phyloP scores from a whole-genome alignment of 2,329 filamentous ascomycete species.

The Penicillium sp. region DNA sequence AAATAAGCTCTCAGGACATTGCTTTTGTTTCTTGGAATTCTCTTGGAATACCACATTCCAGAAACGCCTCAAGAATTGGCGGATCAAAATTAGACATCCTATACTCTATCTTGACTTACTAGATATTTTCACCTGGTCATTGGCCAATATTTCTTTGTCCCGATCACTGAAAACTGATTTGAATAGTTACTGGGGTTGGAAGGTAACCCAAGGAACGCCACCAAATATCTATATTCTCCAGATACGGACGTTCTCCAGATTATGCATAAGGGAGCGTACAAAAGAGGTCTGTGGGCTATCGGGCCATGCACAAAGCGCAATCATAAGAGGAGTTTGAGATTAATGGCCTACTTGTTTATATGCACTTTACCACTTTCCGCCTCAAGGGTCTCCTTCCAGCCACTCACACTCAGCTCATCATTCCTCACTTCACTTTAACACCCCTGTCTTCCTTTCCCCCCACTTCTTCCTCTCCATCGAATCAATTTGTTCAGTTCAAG shows the following conservation, averaged over 20 bases:
- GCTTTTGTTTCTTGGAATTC: background rate
- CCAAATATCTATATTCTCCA: background rate
- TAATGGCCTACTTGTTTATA: background rate
- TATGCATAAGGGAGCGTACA: background rate
- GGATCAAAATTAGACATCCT: background rate
- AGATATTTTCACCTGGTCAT: background rate
- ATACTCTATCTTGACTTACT: background rate
- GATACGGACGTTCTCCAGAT: background rate
- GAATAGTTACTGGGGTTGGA: background rate
- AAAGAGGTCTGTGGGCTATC: background rate
- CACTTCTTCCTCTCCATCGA: background rate
- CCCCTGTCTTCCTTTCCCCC: background rate
- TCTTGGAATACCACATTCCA: background rate
- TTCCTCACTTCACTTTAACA: background rate
- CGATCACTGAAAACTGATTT: background rate
- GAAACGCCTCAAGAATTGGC: background rate
- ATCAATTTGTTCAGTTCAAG: background rate
- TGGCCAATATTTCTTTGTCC: background rate
- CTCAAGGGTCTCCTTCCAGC: background rate
- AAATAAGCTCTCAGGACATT: conserved; percentile 12
- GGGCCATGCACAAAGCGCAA: background rate
- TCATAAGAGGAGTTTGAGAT: background rate
- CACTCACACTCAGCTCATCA: background rate
- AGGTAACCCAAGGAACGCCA: conserved; percentile 16
- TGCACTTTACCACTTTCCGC: background rate